phyloP scores from a whole-genome alignment of 768 basidiomycete genomes.

The Suillus spraguei region DNA sequence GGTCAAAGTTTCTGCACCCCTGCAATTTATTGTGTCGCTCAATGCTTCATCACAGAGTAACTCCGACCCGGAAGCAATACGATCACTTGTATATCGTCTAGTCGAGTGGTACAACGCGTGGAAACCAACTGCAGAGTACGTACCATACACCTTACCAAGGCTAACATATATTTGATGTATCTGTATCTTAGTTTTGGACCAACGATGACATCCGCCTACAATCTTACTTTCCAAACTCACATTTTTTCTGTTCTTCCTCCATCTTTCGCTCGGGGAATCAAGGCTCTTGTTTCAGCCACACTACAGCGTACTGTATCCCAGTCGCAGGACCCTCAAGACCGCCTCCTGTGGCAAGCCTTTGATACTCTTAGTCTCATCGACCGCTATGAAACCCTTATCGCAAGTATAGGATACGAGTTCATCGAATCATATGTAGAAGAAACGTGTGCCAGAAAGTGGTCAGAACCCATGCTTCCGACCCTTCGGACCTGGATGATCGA shows the following conservation, averaged over 20 bases:
- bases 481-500: constrained; percentile 78
- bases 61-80: constrained; percentile 50
- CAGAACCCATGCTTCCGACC: constrained; percentile 57
- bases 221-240: constrained; percentile 70
- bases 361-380: constrained; percentile 76
- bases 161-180: constrained; percentile 16
- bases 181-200: constrained; percentile 56
- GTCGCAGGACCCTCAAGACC: constrained; percentile 34
- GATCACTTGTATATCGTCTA: constrained; percentile 57
- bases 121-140: constrained; percentile 68
- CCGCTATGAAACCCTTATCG: constrained; percentile 82
- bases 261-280: constrained; percentile 68
- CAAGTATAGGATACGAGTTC: constrained; percentile 82
- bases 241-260: constrained; percentile 73
- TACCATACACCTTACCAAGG: constrained; percentile 15
- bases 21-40: constrained; percentile 5
- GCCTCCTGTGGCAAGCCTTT: constrained; percentile 57
- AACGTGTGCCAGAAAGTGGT: constrained; percentile 73
- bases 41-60: constrained; percentile 39
- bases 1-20: constrained; percentile 36
- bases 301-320: constrained; percentile 35
- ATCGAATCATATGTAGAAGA: constrained; percentile 75
- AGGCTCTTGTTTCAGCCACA: constrained; percentile 62
- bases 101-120: constrained; percentile 78
- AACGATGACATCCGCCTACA: constrained; percentile 62